phyloP scores from a whole-genome alignment of 2,329 filamentous ascomycete species.

The Fusarium annulatum region DNA sequence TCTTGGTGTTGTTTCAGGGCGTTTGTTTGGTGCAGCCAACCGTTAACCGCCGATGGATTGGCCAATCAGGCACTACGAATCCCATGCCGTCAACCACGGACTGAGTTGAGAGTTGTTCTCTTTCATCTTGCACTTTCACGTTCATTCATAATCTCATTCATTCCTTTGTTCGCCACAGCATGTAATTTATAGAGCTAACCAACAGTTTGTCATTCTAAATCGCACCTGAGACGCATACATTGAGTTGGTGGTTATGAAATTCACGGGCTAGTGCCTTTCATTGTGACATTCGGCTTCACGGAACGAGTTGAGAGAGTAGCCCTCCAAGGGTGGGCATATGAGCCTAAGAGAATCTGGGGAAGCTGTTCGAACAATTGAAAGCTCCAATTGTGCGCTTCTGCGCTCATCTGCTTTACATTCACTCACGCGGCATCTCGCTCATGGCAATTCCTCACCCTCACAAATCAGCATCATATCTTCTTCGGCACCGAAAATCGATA shows the following conservation, averaged over 20 bases:
- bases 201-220: not conserved
- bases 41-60: slow-evolving; percentile 4
- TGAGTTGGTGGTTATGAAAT: not conserved
- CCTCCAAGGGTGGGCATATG: not conserved
- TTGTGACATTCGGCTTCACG: not conserved
- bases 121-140: not conserved
- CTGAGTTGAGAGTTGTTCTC: not conserved
- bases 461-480: not conserved
- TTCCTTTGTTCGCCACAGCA: not conserved
- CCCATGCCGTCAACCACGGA: not conserved
- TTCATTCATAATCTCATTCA: not conserved
- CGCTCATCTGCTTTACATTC: not conserved
- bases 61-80: slow-evolving; percentile 10
- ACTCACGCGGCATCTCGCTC: not conserved
- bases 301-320: not conserved
- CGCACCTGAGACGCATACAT: not conserved
- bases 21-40: not conserved
- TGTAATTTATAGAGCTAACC: not conserved
- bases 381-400: not conserved
- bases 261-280: not conserved
- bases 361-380: rapidly evolving
- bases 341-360: not conserved
- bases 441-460: not conserved
- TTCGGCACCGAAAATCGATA: not conserved
- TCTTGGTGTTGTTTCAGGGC: slow-evolving; percentile 2